These are phyloP conservation scores for Tinospora cordifolia DNA, from an alignment of 164 flowering plant species.

Conservation along the genomic window DNA sequence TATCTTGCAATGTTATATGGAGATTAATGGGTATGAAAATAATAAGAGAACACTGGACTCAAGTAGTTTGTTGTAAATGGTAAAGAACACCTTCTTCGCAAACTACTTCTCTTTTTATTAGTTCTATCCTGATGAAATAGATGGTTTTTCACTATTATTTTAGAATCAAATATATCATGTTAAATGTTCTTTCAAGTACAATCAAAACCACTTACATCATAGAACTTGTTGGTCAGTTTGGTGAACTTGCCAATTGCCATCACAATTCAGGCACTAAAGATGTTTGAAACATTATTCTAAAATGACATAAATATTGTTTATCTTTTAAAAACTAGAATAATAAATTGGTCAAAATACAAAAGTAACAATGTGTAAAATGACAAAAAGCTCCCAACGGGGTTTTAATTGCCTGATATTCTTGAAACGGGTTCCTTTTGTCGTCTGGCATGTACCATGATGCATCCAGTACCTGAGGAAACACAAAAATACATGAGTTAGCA, in stretches of 20 bases:
- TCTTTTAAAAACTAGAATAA: background rate
- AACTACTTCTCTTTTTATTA: too few species aligned
- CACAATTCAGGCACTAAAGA: background rate
- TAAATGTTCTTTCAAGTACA: too few species aligned
- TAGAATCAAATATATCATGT: too few species aligned
- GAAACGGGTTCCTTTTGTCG: conserved; percentile 92
- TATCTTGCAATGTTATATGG: too few species aligned
- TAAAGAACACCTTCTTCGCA: too few species aligned
- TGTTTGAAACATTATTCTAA: background rate
- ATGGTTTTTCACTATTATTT: too few species aligned
- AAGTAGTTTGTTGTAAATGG: too few species aligned
- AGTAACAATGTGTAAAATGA: background rate
- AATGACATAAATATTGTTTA: background rate
- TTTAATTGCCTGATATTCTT: conserved; percentile 79
- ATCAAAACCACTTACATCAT: background rate
- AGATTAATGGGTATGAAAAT: too few species aligned
- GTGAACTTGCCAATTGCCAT: background rate
- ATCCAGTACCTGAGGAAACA: conserved; percentile 67
- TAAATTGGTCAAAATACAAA: background rate
- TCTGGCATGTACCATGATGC: conserved; percentile 99
- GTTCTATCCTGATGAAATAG: too few species aligned
- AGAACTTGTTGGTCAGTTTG: background rate
- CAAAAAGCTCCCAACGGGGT: background rate
- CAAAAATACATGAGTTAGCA: conserved; percentile 8
- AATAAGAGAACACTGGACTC: too few species aligned